phyloP scores from a whole-genome alignment of 306 rosid genomes.

The Luffa acutangula region DNA sequence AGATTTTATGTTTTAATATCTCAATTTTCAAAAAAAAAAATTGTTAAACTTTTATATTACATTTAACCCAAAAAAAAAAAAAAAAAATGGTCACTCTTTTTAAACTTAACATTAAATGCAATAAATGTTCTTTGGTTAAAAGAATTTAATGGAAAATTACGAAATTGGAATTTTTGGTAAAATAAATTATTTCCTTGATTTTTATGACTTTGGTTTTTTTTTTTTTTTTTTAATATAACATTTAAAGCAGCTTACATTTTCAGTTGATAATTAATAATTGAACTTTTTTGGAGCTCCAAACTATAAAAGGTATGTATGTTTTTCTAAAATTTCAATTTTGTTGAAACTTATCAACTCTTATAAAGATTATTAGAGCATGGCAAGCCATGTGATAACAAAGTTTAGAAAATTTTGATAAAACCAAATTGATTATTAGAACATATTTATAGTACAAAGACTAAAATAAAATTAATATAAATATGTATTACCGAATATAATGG shows the following conservation, averaged over 20 bases:
- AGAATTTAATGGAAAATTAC: too few relatives aligned
- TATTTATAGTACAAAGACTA: too few relatives aligned
- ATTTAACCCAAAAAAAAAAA: not conserved
- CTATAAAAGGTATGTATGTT: too few relatives aligned
- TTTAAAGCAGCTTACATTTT: not conserved
- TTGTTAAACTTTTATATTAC: not conserved
- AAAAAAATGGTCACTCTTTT: not conserved
- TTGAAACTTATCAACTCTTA: too few relatives aligned
- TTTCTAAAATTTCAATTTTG: too few relatives aligned
- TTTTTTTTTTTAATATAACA: not conserved
- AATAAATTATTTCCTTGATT: not conserved
- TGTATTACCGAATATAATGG: too few relatives aligned
- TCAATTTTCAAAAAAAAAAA: too few relatives aligned
- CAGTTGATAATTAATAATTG: not conserved
- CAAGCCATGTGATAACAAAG: not conserved
- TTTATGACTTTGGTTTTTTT: not conserved
- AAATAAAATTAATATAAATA: too few relatives aligned
- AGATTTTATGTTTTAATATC: not conserved
- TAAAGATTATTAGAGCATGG: too few relatives aligned
- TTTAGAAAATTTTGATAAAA: not conserved
- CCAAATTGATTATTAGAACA: too few relatives aligned
- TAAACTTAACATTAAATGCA: not conserved
- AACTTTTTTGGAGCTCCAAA: too few relatives aligned
- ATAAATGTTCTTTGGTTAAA: not conserved
- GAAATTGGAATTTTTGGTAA: too few relatives aligned